Base-by-base conservation (phyloP, 2,329 filamentous ascomycete genomes). In the Pseudocercospora musae region DNA sequence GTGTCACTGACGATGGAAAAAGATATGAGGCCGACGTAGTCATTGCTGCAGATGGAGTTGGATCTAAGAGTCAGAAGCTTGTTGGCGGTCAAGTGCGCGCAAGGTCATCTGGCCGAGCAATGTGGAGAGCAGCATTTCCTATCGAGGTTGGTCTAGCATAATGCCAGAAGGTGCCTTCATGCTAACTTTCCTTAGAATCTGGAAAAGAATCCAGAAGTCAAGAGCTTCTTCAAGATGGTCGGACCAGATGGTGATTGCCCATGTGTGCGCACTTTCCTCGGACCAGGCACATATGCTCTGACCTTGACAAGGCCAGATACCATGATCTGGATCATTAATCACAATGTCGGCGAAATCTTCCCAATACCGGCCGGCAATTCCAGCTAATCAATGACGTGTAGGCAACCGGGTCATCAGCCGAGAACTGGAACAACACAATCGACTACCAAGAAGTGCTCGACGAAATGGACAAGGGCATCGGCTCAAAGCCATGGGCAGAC, bases 301-400 rank as follows among this genome's bases (percentile, higher is more conserved):
- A 81, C 78, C 1, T 66, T 81, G 31, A 79, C 77, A 8, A 75
- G 79, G 7, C 76, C 77, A 13, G 79, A 81, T 68, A 77, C 78
- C 31, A 80, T 80, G 76, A 79, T 81, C 21, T 81, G 79, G 79
- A 80, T 81, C 70, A 77, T 81, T 74, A 81, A 81, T 69, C 78
- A 80, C 71, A 78, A 80, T 65, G 78, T 68, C 49, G 59, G 62
- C 57, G 23, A 6, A 40, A 4, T 1, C 46, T 25, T 9, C 15
- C 29, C 37, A 60, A 42, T n/a, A 1, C 7, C 5, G 37, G 5
- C 37, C 1, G 5, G 4, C 15, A 37, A 37, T 8, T 6, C 13
- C n/a, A 40, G n/a, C 37, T 18, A 40, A 23, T 10, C 5, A 1
- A 31, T 7, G 9, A 27, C 3, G 1, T 29, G 2, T 23, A 78